These are phyloP conservation scores for Pleurostoma richardsiae DNA, from an alignment of 2,329 filamentous ascomycete genomes.

Conservation along the genomic window DNA sequence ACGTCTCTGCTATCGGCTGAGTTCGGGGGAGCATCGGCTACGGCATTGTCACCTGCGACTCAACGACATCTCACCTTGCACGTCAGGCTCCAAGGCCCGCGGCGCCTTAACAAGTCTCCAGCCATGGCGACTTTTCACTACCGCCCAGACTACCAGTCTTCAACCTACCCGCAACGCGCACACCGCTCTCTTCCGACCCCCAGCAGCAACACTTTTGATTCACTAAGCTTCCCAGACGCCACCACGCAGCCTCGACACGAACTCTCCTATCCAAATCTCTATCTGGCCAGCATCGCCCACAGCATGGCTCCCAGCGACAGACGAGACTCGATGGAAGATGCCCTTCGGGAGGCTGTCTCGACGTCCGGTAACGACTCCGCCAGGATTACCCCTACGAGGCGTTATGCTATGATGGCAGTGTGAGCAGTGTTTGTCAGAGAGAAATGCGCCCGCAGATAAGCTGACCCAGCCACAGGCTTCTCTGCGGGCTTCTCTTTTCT, in stretches of 20 bases:
- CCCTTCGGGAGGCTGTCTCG: neutral
- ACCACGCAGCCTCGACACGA: neutral
- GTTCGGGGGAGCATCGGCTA: no score
- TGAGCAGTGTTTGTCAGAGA: neutral
- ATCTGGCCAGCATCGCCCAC: neutral
- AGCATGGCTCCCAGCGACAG: neutral
- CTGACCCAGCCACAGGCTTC: slow-evolving; percentile 27
- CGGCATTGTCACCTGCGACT: no score
- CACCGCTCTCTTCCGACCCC: no score
- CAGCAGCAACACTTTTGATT: no score
- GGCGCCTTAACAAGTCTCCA: no score
- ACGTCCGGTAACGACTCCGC: neutral
- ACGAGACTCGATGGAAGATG: neutral
- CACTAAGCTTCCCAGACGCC: neutral
- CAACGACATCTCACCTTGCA: no score
- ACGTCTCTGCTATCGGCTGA: no score
- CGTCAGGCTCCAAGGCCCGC: no score
- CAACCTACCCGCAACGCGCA: no score
- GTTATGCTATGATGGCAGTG: neutral
- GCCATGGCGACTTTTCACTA: no score
- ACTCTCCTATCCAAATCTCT: neutral
- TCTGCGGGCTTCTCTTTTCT: slow-evolving; percentile 50
- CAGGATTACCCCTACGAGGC: neutral
- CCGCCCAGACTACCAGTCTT: no score
- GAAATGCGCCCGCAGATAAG: no score